Evolutionary conservation across 2,329 filamentous ascomycete species (phyloP).

Genomic region (Aureobasidium sp.): DNA sequence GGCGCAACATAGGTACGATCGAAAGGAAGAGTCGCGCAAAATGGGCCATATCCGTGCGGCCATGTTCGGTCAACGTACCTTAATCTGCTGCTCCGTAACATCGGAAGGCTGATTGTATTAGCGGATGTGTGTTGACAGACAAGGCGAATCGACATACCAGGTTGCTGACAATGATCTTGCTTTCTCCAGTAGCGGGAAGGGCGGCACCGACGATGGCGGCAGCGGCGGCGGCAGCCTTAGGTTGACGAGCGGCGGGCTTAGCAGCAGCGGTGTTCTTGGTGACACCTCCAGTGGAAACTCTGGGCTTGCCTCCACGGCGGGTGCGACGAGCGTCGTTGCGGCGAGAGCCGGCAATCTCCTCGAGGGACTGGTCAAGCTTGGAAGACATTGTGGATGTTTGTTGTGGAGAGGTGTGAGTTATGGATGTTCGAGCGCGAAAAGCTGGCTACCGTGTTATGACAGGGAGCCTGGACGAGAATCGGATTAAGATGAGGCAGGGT

Average conservation of each 20-base stretch:
- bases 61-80: constrained; percentile 95
- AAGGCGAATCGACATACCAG: constrained; percentile 58
- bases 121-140: constrained; percentile 23
- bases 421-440: not conserved
- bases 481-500: not conserved
- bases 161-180: constrained; percentile 98
- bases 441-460: constrained; percentile 1
- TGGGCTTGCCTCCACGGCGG: constrained; percentile 39
- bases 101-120: constrained; percentile 73
- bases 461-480: not conserved
- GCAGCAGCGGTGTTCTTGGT: constrained; percentile 58
- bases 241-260: constrained; percentile 47
- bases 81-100: constrained; percentile 94
- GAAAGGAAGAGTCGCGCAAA: constrained; percentile 24
- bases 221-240: constrained; percentile 41
- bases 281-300: constrained; percentile 75
- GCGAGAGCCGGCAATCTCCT: constrained; percentile 62
- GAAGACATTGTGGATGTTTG: constrained; percentile 59
- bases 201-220: constrained; percentile 56
- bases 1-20: constrained; percentile 12
- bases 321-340: constrained; percentile 37
- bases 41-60: constrained; percentile 31
- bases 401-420: constrained; percentile 5
- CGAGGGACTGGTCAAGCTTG: constrained; percentile 95
- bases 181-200: constrained; percentile 56